Evolutionary conservation across 1,284 basidiomycete genomes (phyloP), one percentile per base, ranked within the genome.

Genomic region (Takashimella tepidaria): DNA sequence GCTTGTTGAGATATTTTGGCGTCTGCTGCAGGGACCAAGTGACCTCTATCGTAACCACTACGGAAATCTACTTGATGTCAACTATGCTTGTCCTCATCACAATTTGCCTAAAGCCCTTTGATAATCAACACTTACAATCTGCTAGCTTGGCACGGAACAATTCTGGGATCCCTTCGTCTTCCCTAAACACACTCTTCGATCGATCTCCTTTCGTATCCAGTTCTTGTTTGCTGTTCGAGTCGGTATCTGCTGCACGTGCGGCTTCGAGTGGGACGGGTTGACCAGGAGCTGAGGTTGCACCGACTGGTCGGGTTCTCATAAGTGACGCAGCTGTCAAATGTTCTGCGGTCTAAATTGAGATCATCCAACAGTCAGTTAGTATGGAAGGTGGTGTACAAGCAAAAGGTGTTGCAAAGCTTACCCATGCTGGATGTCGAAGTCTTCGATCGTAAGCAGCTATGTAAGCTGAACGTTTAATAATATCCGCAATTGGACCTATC

Each of bases 11-110:
- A 74, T 25, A 78, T 76, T 72, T 96, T 98, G 6, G 92, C 93
- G 73, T 98, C 96, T 27, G 95, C 95, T n/a, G 95, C 95, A 37
- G 95, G 92, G 0, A 92, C 90, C 89, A 98, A 98, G 74, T 98
- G 95, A 44, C 95, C 96, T 16, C 95, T 84, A 71, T 97, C 95
- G 74, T 98, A 98, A 12, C 95, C 95, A 64, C 89, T 92, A 55
- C 82, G 81, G 75, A 97, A 95, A 73, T 98, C 81, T 74, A 48
- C 19, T 3, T 22, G 21, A 2, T 3, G 40, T 53, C 48, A 56
- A 41, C 48, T 23, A n/a, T n/a, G n/a, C n/a, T n/a, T n/a, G n/a
- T n/a, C n/a, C n/a, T n/a, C n/a, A n/a, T n/a, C n/a, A n/a, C n/a
- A n/a, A n/a, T n/a, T n/a, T n/a, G n/a, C n/a, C n/a, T n/a, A n/a